Percentiles rank a stretch among this genome's conserved stretches.
These are phyloP conservation scores for Tubosaeta sp. DNA, from an alignment of 768 basidiomycete species.

Conservation along the genomic window DNA sequence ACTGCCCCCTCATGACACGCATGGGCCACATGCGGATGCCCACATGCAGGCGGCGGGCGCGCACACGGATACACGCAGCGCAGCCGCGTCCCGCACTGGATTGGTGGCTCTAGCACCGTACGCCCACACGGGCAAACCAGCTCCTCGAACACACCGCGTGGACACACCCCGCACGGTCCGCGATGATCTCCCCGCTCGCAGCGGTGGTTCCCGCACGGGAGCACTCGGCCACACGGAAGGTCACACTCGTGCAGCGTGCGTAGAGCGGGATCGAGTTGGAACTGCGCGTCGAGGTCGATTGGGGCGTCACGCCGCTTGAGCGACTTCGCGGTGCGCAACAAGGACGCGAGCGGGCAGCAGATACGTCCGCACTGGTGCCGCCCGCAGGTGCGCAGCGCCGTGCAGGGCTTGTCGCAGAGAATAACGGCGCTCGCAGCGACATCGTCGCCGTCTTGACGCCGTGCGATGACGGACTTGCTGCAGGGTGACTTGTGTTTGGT, in stretches of 20 bases:
- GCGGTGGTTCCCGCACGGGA: slow-evolving; percentile 72
- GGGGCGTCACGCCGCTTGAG: slow-evolving; percentile 36
- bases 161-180: slow-evolving; percentile 77
- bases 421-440: slow-evolving; percentile 56
- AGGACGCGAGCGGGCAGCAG: slow-evolving; percentile 84
- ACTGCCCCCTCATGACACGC: slow-evolving; percentile 71
- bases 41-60: slow-evolving; percentile 66
- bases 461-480: slow-evolving; percentile 16
- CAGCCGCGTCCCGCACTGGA: slow-evolving; percentile 81
- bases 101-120: slow-evolving; percentile 86
- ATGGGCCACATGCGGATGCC: slow-evolving; percentile 76
- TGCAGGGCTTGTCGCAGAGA: slow-evolving; percentile 77
- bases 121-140: slow-evolving; percentile 78
- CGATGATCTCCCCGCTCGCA: slow-evolving; percentile 82
- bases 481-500: slow-evolving; percentile 55
- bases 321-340: slow-evolving; percentile 54
- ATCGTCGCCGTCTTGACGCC: slow-evolving; percentile 13
- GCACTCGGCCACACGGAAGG: slow-evolving; percentile 66
- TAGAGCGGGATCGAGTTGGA: slow-evolving; percentile 44
- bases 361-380: slow-evolving; percentile 78
- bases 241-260: slow-evolving; percentile 83
- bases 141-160: slow-evolving; percentile 91
- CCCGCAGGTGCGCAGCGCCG: slow-evolving; percentile 76
- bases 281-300: slow-evolving; percentile 20
- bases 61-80: slow-evolving; percentile 78